phyloP scores from a whole-genome alignment of 1,139 yeast species.

The Sugiyamaella novakii region DNA sequence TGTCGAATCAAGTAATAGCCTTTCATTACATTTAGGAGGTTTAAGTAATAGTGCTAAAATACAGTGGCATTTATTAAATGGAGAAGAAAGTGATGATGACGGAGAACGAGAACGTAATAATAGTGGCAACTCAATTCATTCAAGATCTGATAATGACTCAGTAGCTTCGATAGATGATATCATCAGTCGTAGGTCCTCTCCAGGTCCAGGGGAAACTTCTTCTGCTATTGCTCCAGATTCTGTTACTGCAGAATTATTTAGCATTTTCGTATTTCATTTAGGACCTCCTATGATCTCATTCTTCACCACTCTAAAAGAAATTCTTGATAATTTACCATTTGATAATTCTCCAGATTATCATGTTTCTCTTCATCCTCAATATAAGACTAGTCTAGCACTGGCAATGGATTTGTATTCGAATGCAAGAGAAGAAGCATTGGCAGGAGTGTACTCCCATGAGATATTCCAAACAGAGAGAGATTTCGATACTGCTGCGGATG shows the following conservation, averaged over 20 bases:
- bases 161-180: constrained; percentile 22
- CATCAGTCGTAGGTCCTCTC: constrained; percentile 13
- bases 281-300: constrained; percentile 76
- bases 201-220: constrained; percentile 6
- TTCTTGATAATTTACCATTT: constrained; percentile 63
- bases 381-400: constrained; percentile 51
- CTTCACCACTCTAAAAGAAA: constrained; percentile 56
- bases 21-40: constrained; percentile 66
- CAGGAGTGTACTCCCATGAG: constrained; percentile 59
- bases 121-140: neutral
- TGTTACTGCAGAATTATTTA: constrained; percentile 53
- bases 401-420: constrained; percentile 59
- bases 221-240: neutral
- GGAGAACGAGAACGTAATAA: constrained; percentile 23
- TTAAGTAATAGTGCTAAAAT: constrained; percentile 67
- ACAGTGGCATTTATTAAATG: constrained; percentile 57
- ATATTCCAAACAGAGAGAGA: constrained; percentile 44
- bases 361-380: constrained; percentile 48
- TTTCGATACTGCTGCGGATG: constrained; percentile 55
- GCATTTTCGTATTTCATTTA: constrained; percentile 62
- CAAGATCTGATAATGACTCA: constrained; percentile 19
- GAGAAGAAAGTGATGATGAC: constrained; percentile 23
- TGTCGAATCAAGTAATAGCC: constrained; percentile 54
- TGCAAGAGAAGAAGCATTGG: constrained; percentile 61
- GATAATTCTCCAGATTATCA: constrained; percentile 43